These are phyloP conservation scores for Aspergillus neotritici DNA, from an alignment of 2,329 filamentous ascomycete species.

Conservation along the genomic window DNA sequence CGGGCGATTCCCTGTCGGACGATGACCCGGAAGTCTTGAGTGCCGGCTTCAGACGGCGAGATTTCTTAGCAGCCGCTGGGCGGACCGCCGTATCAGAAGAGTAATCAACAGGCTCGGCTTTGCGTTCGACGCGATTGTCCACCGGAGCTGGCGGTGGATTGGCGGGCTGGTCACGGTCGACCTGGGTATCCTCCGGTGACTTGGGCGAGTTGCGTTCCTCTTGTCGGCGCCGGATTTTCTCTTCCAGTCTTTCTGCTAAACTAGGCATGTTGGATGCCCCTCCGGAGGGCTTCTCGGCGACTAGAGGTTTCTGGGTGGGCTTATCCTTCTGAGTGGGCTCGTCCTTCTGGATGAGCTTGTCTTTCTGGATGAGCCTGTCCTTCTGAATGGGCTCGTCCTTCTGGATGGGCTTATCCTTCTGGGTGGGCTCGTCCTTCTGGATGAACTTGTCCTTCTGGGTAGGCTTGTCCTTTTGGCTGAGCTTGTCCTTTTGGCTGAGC, in stretches of 20 bases:
- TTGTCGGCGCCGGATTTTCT: slow-evolving; percentile 29
- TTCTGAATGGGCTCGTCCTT: no score
- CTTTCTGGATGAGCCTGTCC: no score
- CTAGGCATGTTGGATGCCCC: slow-evolving; percentile 8
- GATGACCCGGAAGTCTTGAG: background rate
- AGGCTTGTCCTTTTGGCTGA: background rate
- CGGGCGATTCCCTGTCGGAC: background rate
- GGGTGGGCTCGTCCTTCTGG: no score
- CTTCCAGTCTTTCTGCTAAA: slow-evolving; percentile 30
- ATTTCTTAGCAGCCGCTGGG: no score
- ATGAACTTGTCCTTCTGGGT: background rate
- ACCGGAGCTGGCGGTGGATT: background rate
- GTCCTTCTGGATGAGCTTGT: no score
- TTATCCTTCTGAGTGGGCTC: no score
- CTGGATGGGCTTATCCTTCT: background rate
- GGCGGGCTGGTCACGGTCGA: background rate
- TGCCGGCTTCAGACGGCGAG: no score
- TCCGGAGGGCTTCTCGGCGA: slow-evolving; percentile 6
- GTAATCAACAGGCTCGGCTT: background rate
- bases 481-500: no score
- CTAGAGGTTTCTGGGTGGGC: background rate
- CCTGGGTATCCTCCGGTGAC: slow-evolving; percentile 6
- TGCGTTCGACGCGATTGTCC: background rate
- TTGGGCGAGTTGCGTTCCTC: slow-evolving; percentile 18
- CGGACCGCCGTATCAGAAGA: no score